A percentile compares a stretch with the other conserved stretches of the same genome.
Conservation (phyloP, 148 eudicot genomes). For the Rhododendron griersonianum region DNA sequence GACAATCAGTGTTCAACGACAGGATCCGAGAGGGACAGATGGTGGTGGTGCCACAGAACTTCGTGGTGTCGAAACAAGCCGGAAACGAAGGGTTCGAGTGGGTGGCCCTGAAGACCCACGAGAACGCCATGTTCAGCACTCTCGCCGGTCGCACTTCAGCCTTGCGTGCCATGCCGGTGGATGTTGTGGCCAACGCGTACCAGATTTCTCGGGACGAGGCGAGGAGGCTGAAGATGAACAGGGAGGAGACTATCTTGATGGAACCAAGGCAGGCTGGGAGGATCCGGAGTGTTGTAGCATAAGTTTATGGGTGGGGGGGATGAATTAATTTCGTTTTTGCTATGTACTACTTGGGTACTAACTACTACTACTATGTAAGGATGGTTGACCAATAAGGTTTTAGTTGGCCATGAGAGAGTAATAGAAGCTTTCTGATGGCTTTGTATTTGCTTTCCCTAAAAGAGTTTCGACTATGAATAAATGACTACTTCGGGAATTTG, state of each 20-base stretch:
- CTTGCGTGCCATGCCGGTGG: constrained; percentile 49
- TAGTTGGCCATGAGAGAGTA: not conserved
- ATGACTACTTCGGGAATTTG: not conserved
- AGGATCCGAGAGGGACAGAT: constrained; percentile 54
- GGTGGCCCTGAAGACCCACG: constrained; percentile 65
- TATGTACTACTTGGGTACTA: not conserved
- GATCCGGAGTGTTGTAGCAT: constrained; percentile 37
- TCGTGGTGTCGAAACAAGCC: constrained; percentile 54
- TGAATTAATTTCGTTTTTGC: not conserved
- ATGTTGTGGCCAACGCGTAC: constrained; percentile 49
- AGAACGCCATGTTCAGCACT: constrained; percentile 52
- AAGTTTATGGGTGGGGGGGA: not conserved
- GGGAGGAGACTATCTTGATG: no score
- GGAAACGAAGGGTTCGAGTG: constrained; percentile 62
- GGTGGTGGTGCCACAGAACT: constrained; percentile 70
- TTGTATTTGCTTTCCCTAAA: not conserved
- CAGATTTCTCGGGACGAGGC: constrained; percentile 51
- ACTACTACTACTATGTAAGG: not conserved
- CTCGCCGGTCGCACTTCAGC: constrained; percentile 62
- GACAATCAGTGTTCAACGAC: constrained; percentile 53
- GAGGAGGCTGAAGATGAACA: no score
- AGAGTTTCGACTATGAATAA: not conserved
- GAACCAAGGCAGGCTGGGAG: no score
- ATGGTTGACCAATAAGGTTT: not conserved
- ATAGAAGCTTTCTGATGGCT: not conserved